Conservation (phyloP, 73 alveolate species). For the Tetrahymena thermophila region DNA sequence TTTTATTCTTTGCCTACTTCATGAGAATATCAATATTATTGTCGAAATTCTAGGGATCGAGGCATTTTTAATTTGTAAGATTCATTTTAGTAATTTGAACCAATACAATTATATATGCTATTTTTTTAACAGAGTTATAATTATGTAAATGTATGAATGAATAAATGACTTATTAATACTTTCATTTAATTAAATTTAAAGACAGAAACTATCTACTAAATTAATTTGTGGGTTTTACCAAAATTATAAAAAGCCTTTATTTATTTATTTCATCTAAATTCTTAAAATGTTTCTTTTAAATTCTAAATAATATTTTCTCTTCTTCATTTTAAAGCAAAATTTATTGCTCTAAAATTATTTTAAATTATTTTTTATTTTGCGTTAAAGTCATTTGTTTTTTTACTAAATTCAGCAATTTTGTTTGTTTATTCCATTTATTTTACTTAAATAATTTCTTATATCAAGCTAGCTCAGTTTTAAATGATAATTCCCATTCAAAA, state of each 20-base stretch:
- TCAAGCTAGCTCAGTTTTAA: too few species aligned
- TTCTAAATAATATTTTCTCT: too few species aligned
- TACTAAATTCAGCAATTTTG: too few species aligned
- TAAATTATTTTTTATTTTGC: too few species aligned
- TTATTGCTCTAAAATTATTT: too few species aligned
- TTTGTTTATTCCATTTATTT: too few species aligned
- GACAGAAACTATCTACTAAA: background rate
- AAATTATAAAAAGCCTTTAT: background rate
- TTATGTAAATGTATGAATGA: background rate
- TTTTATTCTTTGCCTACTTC: background rate
- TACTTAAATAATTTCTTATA: too few species aligned
- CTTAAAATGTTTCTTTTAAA: background rate
- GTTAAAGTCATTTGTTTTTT: too few species aligned
- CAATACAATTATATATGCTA: background rate
- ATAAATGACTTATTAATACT: background rate
- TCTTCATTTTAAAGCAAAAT: too few species aligned
- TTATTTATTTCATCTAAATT: too few species aligned
- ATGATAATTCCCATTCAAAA: too few species aligned
- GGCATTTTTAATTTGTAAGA: background rate
- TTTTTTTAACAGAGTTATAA: background rate
- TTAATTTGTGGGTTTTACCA: background rate
- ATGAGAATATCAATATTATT: background rate
- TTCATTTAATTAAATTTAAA: background rate
- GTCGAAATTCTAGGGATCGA: background rate
- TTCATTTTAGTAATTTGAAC: too few species aligned